Evolutionary conservation across 2,329 filamentous ascomycete genomes (phyloP).

Genomic region (Aspergillus niger): DNA sequence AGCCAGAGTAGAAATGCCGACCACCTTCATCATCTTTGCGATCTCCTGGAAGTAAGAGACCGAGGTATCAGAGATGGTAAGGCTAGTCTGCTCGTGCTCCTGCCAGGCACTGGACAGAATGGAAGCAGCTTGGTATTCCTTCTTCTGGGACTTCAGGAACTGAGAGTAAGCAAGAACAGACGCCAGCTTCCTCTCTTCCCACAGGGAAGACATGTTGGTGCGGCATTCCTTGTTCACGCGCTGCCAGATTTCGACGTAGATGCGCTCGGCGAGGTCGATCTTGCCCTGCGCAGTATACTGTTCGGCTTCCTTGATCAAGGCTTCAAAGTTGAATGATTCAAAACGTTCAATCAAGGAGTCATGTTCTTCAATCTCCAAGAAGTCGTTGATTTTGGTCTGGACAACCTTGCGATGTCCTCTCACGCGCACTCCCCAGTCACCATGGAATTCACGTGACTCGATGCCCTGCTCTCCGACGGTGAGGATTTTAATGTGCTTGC

Average conservation of each 20-base stretch:
- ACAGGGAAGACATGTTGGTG: constrained; percentile 44
- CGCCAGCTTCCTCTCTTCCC: constrained; percentile 53
- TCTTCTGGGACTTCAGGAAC: constrained; percentile 51
- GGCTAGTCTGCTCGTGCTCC: constrained; percentile 52
- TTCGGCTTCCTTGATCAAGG: constrained; percentile 42
- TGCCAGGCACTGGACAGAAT: constrained; percentile 52
- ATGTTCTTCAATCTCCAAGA: constrained; percentile 43
- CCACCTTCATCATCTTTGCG: constrained; percentile 49
- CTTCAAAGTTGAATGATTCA: constrained; percentile 43
- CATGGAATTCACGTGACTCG: constrained; percentile 24
- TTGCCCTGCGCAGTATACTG: constrained; percentile 37
- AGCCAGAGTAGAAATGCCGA: constrained; percentile 49
- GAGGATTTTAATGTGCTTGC: constrained; percentile 29
- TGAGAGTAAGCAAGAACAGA: constrained; percentile 50
- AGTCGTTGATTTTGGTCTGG: constrained; percentile 23
- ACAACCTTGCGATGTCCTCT: constrained; percentile 27
- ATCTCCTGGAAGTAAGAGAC: constrained; percentile 43
- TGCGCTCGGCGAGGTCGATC: constrained; percentile 46
- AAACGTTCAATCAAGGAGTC: constrained; percentile 38
- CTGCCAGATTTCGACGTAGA: constrained; percentile 56
- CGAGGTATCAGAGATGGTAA: constrained; percentile 42
- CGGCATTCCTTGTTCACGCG: constrained; percentile 52
- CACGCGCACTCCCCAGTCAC: constrained; percentile 37
- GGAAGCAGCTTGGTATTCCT: constrained; percentile 48
- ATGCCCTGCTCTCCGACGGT: constrained; percentile 24